These are phyloP conservation scores for Phytophthora pinifolia DNA, from an alignment of 352 stramenopile species.

Conservation along the genomic window DNA sequence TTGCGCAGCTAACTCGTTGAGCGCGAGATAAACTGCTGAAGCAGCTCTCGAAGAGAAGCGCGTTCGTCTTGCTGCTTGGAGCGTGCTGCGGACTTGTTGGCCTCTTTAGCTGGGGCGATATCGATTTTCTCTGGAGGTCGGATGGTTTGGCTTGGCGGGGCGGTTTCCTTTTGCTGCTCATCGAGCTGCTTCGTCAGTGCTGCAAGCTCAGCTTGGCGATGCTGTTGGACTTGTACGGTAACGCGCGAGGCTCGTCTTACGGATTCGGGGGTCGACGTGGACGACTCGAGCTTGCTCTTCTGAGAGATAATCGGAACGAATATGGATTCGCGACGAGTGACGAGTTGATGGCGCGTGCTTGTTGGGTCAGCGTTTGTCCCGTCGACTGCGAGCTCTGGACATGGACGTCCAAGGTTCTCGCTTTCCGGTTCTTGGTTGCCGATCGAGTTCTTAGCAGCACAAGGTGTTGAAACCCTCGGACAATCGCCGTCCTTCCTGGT, in stretches of 20 bases:
- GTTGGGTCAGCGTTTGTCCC: conserved; percentile 11
- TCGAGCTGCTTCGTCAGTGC: conserved; percentile 25
- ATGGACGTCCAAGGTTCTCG: not conserved
- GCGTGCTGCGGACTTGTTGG: conserved; percentile 11
- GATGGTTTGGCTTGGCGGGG: conserved; percentile 2
- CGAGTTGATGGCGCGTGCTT: conserved; percentile 27
- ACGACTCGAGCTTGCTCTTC: conserved; percentile 1
- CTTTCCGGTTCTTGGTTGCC: conserved; percentile 18
- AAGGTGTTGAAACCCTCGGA: not conserved
- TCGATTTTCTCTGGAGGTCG: conserved; percentile 21
- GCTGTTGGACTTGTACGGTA: conserved; percentile 41
- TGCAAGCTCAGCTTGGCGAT: conserved; percentile 44
- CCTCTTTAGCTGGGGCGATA: conserved; percentile 7
- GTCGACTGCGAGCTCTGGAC: conserved; percentile 7
- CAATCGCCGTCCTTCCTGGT: conserved; percentile 9
- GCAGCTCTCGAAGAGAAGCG: conserved; percentile 24
- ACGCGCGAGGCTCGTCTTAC: conserved; percentile 21
- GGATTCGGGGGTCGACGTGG: not conserved
- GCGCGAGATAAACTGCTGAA: conserved; percentile 26
- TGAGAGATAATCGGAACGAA: conserved; percentile 34
- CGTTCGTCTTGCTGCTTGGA: conserved; percentile 22
- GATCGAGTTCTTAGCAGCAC: not conserved
- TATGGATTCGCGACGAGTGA: conserved; percentile 54
- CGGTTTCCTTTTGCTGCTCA: conserved; percentile 12
- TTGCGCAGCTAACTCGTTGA: conserved; percentile 5